Evolutionary conservation across 192 early-diverging fungal genomes (phyloP).

Genomic region (Chytriomyces confervae): DNA sequence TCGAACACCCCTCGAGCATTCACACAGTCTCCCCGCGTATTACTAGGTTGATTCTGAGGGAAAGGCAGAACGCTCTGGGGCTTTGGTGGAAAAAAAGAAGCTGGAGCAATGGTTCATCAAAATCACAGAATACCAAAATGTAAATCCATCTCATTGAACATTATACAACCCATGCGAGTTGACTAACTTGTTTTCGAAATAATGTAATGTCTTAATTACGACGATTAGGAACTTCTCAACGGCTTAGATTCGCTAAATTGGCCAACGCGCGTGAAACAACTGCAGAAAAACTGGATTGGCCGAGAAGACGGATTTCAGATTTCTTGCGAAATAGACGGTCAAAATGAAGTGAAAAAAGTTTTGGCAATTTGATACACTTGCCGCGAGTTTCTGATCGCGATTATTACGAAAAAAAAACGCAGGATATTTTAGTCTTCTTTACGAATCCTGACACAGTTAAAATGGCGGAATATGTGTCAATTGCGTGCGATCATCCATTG

Average conservation of each 20-base stretch:
- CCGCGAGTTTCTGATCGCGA: not conserved
- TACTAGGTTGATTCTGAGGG: slow-evolving; percentile 81
- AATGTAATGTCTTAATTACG: too few relatives aligned
- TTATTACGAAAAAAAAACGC: not conserved
- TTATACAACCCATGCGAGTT: slow-evolving; percentile 5
- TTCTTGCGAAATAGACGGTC: not conserved
- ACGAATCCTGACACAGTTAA: not conserved
- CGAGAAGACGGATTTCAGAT: slow-evolving; percentile 69
- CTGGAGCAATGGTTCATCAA: slow-evolving; percentile 94
- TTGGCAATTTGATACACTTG: not conserved
- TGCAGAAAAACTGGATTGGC: slow-evolving; percentile 94
- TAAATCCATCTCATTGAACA: slow-evolving; percentile 27
- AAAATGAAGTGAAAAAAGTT: slow-evolving; percentile 4
- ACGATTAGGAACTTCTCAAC: slow-evolving; percentile 64
- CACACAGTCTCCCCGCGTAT: not conserved
- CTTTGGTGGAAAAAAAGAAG: slow-evolving; percentile 81
- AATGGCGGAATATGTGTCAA: slow-evolving; percentile 29
- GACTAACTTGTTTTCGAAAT: not conserved
- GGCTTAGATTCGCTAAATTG: slow-evolving; percentile 82
- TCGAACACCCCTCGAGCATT: too few relatives aligned
- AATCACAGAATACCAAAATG: slow-evolving; percentile 85
- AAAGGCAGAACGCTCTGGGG: slow-evolving; percentile 89
- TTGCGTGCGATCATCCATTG: slow-evolving; percentile 44
- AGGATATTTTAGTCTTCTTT: slow-evolving; percentile 11
- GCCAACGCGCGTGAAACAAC: slow-evolving; percentile 87